These are phyloP conservation scores for Saccharomyces jurei DNA, from an alignment of 805 yeast genomes.

Conservation along the genomic window DNA sequence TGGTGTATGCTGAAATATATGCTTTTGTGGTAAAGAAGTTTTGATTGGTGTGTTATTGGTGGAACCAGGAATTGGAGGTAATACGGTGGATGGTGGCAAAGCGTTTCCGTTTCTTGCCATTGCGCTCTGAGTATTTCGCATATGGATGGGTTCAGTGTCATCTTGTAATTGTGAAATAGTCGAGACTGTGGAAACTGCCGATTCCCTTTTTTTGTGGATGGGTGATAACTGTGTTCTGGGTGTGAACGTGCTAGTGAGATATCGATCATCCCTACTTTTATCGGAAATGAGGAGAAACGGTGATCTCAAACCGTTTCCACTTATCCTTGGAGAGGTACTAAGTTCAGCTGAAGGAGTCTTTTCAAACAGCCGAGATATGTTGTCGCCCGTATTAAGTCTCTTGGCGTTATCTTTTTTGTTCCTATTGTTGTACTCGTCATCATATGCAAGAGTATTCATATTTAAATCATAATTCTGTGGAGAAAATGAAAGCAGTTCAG, in stretches of 20 bases:
- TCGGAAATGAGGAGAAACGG: not conserved
- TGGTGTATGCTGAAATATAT: slow-evolving; percentile 26
- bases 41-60: slow-evolving; percentile 20
- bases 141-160: slow-evolving; percentile 7
- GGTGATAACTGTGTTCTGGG: slow-evolving; percentile 4
- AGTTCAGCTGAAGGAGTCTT: not conserved
- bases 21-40: slow-evolving; percentile 21
- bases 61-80: slow-evolving; percentile 28
- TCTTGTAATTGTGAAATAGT: slow-evolving; percentile 25
- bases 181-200: slow-evolving; percentile 26
- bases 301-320: not conserved
- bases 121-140: not conserved
- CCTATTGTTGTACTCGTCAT: not conserved
- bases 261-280: not conserved
- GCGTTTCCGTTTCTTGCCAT: not conserved
- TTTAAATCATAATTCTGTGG: not conserved
- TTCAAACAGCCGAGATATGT: not conserved
- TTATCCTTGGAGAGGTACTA: not conserved
- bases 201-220: slow-evolving; percentile 21
- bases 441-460: not conserved
- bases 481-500: not conserved
- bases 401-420: not conserved
- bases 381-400: not conserved
- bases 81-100: slow-evolving; percentile 11
- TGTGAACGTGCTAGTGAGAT: not conserved